Base-by-base conservation (phyloP, 1,284 basidiomycete species). In the Dichomitus squalens region DNA sequence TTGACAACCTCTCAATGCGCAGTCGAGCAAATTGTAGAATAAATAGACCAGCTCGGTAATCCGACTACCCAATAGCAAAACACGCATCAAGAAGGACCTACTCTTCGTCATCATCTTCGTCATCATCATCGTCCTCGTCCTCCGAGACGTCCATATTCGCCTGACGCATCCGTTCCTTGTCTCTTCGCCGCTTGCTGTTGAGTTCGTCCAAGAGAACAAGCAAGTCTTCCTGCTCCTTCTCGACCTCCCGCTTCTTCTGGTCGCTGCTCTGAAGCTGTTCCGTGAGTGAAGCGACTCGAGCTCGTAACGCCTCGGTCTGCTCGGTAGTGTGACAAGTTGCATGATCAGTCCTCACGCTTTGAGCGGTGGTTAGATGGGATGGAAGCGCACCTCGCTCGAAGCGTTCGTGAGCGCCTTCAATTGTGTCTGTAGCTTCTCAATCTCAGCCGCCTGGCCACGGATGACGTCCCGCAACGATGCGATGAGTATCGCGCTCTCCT, bases 141-240 rank as follows among this genome's bases (percentile, higher is more conserved):
- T 96, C 96, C 1, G 92, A 94, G 7, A 97, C 95, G 29, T 95
- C 93, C 67, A 92, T 63, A 0, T 90, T 90, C 25, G 83, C 84
- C 53, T 81, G 83, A 63, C 81, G 78, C 78, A 98, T 83, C 63
- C 78, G 77, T 39, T 73, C 80, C 76, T 97, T 97, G 71, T 98
- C 96, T 61, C 77, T 78, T 72, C 84, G 85, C 49, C 95, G 80
- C 76, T 98, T 98, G 65, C 80, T 83, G 48, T 86, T 92, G 51
- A 98, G 76, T 73, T 99, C 97, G 67, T 99, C 97, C 3, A 99
- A 79, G 34, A 98, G 76, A 0, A 99, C 95, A 2, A 99, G 79
- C 53, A 99, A 72, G 72, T 98, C 95, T 71, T 97, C 95, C 68
- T 96, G 94, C 70, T 98, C 95, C 75, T 95, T 96, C 71, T 93